Evolutionary conservation across 495 filamentous ascomycete species (phyloP).

Genomic region (Sordaria brevicollis): DNA sequence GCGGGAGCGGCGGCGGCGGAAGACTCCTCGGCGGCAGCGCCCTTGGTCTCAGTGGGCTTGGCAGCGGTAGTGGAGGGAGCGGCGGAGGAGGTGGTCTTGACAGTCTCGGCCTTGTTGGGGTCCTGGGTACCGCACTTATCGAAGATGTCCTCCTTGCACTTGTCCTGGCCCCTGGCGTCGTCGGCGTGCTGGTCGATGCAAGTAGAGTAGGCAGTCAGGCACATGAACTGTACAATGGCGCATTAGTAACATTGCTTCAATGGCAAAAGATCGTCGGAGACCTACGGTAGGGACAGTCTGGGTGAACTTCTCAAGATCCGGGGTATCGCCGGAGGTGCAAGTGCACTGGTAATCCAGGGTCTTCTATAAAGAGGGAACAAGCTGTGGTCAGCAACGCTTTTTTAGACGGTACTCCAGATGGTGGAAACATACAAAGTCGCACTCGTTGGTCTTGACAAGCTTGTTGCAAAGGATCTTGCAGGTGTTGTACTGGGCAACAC

Average conservation of each 20-base stretch:
- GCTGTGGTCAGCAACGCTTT: constrained; percentile 1
- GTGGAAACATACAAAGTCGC: constrained; percentile 16
- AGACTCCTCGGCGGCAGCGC: not conserved
- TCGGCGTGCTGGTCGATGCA: constrained; percentile 18
- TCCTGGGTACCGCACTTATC: constrained; percentile 24
- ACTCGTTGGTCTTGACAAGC: constrained; percentile 12
- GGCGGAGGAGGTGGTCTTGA: not conserved
- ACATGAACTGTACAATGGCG: constrained; percentile 17
- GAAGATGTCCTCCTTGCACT: constrained; percentile 24
- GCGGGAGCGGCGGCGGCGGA: not conserved
- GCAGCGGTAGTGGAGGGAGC: constrained; percentile 3
- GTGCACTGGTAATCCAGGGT: constrained; percentile 19
- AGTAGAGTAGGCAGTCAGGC: constrained; percentile 17
- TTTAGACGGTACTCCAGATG: not conserved
- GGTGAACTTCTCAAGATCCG: constrained; percentile 26
- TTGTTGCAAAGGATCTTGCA: constrained; percentile 23
- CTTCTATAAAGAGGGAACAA: constrained; percentile 6
- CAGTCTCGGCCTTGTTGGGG: constrained; percentile 16
- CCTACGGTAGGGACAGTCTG: constrained; percentile 27
- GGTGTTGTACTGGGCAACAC: constrained; percentile 24
- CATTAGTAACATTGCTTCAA: not conserved
- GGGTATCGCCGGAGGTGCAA: constrained; percentile 24
- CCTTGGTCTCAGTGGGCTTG: not conserved
- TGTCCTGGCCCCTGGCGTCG: constrained; percentile 15
- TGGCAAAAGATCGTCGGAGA: not conserved